Percentiles rank a stretch among this genome's conserved stretches.
Evolutionary conservation across 345 rosid species (phyloP).

Genomic region (Trapa incisa): DNA sequence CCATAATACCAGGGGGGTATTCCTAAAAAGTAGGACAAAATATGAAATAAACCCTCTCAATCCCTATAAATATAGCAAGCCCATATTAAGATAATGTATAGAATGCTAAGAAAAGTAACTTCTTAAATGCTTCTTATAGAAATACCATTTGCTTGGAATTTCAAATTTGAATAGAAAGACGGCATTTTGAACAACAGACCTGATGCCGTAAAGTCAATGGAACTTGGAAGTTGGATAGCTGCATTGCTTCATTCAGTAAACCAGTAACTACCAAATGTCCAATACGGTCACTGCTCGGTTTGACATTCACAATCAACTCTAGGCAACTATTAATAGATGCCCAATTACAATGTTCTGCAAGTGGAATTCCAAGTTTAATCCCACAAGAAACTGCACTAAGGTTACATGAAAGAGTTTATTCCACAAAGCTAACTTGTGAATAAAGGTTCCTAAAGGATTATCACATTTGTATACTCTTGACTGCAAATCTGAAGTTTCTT

Average conservation of each 20-base stretch:
- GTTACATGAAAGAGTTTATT: background rate
- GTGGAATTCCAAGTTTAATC: background rate
- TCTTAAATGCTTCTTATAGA: background rate
- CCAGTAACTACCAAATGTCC: conserved; percentile 47
- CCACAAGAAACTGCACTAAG: background rate
- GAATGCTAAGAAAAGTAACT: background rate
- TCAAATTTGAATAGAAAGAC: background rate
- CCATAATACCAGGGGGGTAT: conserved; percentile 73
- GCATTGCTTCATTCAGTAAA: conserved; percentile 31
- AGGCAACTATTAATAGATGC: conserved; percentile 47
- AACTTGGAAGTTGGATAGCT: conserved; percentile 22
- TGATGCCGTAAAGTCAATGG: conserved; percentile 38
- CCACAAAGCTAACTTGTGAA: too few species aligned
- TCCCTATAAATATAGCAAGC: background rate
- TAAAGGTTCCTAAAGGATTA: too few species aligned
- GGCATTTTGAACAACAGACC: conserved; percentile 22
- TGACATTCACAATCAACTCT: conserved; percentile 35
- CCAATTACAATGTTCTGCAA: conserved; percentile 59
- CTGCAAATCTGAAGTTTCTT: too few species aligned
- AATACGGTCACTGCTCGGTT: conserved; percentile 49
- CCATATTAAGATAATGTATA: background rate
- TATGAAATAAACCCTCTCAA: background rate
- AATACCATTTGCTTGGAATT: background rate
- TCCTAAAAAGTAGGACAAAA: conserved; percentile 35
- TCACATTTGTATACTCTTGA: too few species aligned